phyloP scores from a whole-genome alignment of 495 filamentous ascomycete genomes.

The Amphirosellinia nigrospora region DNA sequence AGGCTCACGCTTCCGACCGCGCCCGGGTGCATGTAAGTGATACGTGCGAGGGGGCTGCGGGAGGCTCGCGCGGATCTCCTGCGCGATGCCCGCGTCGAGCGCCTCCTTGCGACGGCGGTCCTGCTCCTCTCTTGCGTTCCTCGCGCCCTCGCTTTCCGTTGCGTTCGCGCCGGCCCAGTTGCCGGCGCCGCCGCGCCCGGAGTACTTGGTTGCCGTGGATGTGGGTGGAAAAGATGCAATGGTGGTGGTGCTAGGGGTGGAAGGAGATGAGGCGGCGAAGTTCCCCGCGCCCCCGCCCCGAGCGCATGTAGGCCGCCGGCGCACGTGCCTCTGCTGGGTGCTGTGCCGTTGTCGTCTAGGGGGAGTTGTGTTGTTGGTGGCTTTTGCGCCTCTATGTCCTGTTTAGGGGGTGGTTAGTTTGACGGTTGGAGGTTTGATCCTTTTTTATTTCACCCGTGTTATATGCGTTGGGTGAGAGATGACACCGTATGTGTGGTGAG shows the following conservation, averaged over 20 bases:
- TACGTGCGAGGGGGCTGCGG: conserved; percentile 35
- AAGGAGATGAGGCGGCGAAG: conserved; percentile 44
- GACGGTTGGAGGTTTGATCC: no score
- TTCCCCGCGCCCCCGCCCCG: conserved; percentile 69
- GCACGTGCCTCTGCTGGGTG: conserved; percentile 24
- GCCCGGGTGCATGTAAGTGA: conserved; percentile 36
- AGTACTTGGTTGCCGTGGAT: conserved; percentile 20
- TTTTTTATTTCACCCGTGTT: not conserved
- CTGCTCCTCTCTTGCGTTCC: conserved; percentile 39
- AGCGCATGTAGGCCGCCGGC: conserved; percentile 53
- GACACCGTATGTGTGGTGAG: not conserved
- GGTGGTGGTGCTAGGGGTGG: conserved; percentile 30
- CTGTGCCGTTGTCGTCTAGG: conserved; percentile 28
- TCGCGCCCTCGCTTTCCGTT: conserved; percentile 41
- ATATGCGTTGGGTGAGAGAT: no score
- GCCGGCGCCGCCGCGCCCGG: conserved; percentile 65
- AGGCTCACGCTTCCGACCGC: conserved; percentile 34
- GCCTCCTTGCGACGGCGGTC: conserved; percentile 35
- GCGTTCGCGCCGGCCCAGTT: conserved; percentile 50
- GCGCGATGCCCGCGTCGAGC: conserved; percentile 36
- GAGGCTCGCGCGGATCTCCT: conserved; percentile 36
- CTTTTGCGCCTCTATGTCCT: conserved; percentile 56
- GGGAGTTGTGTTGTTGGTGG: conserved; percentile 11
- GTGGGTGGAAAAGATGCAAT: conserved; percentile 17
- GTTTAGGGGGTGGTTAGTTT: not conserved